Percentiles rank a stretch among this genome's conserved stretches.
Conservation (phyloP, 331 rosid species). For the Malus hybrid region DNA sequence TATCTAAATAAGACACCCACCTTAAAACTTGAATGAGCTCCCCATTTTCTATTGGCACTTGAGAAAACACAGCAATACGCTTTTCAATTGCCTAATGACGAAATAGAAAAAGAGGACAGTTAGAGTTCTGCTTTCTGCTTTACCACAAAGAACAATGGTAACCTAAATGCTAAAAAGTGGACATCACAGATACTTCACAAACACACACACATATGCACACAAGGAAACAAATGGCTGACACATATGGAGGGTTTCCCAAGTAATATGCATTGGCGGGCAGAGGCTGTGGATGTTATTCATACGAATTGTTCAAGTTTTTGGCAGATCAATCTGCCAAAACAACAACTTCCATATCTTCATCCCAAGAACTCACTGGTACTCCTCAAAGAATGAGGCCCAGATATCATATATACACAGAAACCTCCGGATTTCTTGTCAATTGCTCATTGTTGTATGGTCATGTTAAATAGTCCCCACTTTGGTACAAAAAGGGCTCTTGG, state of each 20-base stretch:
- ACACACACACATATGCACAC: background rate
- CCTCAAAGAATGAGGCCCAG: background rate
- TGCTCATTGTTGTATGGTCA: background rate
- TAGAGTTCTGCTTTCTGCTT: background rate
- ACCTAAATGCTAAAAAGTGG: background rate
- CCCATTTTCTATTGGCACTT: slow-evolving; percentile 86
- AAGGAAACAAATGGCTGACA: background rate
- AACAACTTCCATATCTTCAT: background rate
- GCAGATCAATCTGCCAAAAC: background rate
- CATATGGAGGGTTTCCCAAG: background rate
- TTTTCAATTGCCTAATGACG: slow-evolving; percentile 82
- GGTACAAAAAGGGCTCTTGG: background rate
- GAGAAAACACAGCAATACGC: slow-evolving; percentile 85
- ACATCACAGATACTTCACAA: background rate
- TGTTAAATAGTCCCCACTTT: background rate
- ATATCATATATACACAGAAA: no score
- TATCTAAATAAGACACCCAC: slow-evolving; percentile 38
- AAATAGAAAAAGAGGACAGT: slow-evolving; percentile 5
- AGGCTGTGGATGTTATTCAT: background rate
- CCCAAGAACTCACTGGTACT: background rate
- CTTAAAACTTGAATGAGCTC: slow-evolving; percentile 90
- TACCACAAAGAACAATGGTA: background rate
- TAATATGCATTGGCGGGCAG: background rate
- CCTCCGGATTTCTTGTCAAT: background rate
- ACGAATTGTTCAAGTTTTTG: no score